Evolutionary conservation across 495 filamentous ascomycete species (phyloP).

Genomic region (Trichoderma gamsii): DNA sequence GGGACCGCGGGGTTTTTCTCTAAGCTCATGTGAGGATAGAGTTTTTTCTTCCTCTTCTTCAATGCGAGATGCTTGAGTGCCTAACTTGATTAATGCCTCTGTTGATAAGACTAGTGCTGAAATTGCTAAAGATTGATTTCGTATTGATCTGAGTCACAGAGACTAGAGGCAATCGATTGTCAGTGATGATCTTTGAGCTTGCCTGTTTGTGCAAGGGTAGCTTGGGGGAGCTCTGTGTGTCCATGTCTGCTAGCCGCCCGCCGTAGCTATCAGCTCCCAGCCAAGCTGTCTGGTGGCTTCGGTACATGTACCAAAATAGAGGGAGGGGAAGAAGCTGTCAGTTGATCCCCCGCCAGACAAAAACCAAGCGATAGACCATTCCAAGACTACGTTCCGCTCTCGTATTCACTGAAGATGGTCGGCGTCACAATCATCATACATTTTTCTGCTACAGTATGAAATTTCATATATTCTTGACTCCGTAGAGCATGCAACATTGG

Average conservation of each 20-base stretch:
- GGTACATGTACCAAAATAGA: too few relatives aligned
- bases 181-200: not conserved
- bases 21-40: not conserved
- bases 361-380: too few relatives aligned
- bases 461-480: too few relatives aligned
- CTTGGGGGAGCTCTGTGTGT: not conserved
- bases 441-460: too few relatives aligned
- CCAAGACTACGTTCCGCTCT: too few relatives aligned
- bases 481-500: too few relatives aligned
- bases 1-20: not conserved
- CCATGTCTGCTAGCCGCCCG: not conserved
- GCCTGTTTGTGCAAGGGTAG: not conserved
- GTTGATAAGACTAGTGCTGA: not conserved
- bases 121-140: not conserved
- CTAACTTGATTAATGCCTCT: not conserved
- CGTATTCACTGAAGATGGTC: too few relatives aligned
- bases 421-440: too few relatives aligned
- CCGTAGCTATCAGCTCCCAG: too few relatives aligned
- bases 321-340: too few relatives aligned
- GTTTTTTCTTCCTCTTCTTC: not conserved
- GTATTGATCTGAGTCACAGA: not conserved
- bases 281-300: not conserved
- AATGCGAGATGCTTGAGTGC: too few relatives aligned
- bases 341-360: too few relatives aligned
- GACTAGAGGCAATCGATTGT: not conserved